Conservation (phyloP, 345 rosid genomes). For the Gynandropsis gynandra region DNA sequence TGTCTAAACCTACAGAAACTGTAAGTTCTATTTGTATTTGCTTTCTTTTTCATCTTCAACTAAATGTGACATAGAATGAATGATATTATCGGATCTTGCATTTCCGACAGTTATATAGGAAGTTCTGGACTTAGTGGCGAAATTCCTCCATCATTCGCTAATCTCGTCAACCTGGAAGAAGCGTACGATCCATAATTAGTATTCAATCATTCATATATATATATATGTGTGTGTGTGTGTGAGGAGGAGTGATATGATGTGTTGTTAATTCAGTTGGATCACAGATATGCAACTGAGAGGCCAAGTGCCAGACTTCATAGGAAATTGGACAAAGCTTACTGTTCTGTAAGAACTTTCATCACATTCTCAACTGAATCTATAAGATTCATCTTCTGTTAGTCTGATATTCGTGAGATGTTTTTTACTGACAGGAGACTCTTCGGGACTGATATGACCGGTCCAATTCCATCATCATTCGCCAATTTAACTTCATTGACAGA, state of each 20-base stretch:
- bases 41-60: neutral
- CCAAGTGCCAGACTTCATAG: slow-evolving; percentile 49
- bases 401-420: too few relatives aligned
- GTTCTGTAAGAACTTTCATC: slow-evolving; percentile 43
- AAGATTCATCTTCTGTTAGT: slow-evolving; percentile 21
- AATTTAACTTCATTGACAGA: slow-evolving; percentile 42
- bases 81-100: too few relatives aligned
- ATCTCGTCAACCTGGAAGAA: slow-evolving; percentile 21
- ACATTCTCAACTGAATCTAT: too few relatives aligned
- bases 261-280: slow-evolving; percentile 49
- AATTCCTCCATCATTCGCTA: slow-evolving; percentile 46
- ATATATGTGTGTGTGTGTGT: too few relatives aligned
- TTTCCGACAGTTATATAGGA: slow-evolving; percentile 35
- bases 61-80: too few relatives aligned
- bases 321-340: slow-evolving; percentile 41
- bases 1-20: slow-evolving; percentile 38
- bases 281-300: slow-evolving; percentile 42
- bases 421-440: slow-evolving; percentile 41
- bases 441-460: slow-evolving; percentile 52
- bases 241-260: too few relatives aligned
- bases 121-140: slow-evolving; percentile 56
- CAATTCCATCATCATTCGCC: slow-evolving; percentile 55
- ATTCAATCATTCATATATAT: neutral
- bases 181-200: too few relatives aligned
- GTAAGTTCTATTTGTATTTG: slow-evolving; percentile 41